phyloP scores from a whole-genome alignment of 495 filamentous ascomycete genomes.

The Annulohypoxylon moriforme region DNA sequence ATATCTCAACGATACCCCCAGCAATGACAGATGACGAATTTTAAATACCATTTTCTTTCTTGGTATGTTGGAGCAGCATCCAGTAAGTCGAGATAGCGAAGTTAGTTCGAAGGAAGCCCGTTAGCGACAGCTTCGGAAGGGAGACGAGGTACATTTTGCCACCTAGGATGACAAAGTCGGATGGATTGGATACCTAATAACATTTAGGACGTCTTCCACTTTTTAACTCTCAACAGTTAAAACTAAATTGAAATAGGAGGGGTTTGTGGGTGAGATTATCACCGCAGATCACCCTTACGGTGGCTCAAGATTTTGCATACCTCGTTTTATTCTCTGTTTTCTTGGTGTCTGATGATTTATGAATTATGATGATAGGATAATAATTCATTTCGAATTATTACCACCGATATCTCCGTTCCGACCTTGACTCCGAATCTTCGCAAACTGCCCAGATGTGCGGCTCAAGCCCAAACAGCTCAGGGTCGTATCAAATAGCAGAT shows the following conservation, averaged over 20 bases:
- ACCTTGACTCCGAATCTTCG: background rate
- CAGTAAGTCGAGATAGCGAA: conserved; percentile 10
- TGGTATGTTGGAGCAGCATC: conserved; percentile 14
- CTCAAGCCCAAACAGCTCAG: conserved; percentile 26
- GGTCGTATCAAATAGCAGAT: conserved; percentile 19
- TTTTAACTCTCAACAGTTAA: conserved; percentile 6
- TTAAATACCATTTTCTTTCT: conserved; percentile 12
- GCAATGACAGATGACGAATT: conserved; percentile 38
- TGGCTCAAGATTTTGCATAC: background rate
- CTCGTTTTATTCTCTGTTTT: background rate
- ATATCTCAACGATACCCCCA: conserved; percentile 49
- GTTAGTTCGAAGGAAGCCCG: background rate
- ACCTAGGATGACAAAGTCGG: background rate
- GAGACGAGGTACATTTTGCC: background rate
- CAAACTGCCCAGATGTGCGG: conserved; percentile 27
- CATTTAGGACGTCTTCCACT: conserved; percentile 1
- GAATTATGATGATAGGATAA: background rate
- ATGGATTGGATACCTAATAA: conserved; percentile 8
- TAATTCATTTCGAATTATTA: background rate
- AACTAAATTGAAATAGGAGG: background rate
- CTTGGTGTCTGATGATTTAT: background rate
- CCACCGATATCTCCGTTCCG: conserved; percentile 22
- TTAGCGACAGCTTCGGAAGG: background rate
- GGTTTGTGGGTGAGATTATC: background rate
- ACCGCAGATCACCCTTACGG: background rate